Conservation (phyloP, 1,284 basidiomycete genomes). For the Rhodotorula sp. region DNA sequence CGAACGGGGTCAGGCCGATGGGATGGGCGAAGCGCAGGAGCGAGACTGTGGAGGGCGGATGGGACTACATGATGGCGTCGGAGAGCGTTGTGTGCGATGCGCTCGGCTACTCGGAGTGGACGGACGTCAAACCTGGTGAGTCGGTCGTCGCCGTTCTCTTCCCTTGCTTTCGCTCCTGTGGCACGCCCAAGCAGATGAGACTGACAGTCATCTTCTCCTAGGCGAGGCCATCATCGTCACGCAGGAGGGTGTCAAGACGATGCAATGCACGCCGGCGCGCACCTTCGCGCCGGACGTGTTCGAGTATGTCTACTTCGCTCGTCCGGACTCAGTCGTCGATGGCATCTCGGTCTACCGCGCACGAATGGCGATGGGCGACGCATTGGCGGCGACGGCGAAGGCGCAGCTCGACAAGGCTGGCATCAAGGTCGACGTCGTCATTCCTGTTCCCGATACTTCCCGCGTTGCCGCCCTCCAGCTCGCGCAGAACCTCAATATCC, state of each 20-base stretch:
- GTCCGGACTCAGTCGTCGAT: slow-evolving; percentile 96
- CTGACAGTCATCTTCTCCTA: slow-evolving; percentile 47
- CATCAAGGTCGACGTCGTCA: slow-evolving; percentile 86
- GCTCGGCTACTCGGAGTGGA: slow-evolving; percentile 84
- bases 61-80: slow-evolving; percentile 87
- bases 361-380: slow-evolving; percentile 99
- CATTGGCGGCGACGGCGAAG: slow-evolving; percentile 64
- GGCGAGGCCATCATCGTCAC: slow-evolving; percentile 96
- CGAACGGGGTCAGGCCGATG: slow-evolving; percentile 94
- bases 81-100: slow-evolving; percentile 97
- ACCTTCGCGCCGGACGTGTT: slow-evolving; percentile 98
- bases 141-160: not conserved
- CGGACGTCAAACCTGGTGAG: slow-evolving; percentile 85
- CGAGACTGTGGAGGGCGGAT: slow-evolving; percentile 41
- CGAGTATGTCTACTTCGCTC: slow-evolving; percentile 92
- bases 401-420: slow-evolving; percentile 47
- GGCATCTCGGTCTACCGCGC: slow-evolving; percentile 96
- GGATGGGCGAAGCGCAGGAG: slow-evolving; percentile 59
- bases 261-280: slow-evolving; percentile 67
- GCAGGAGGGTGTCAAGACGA: slow-evolving; percentile 64
- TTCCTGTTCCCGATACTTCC: slow-evolving; percentile 96
- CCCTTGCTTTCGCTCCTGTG: no score
- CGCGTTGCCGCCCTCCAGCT: slow-evolving; percentile 93
- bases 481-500: slow-evolving; percentile 83
- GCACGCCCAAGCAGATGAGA: no score